Base-by-base conservation (phyloP, 1,284 basidiomycete species). In the Sanghuangporus weigelae region DNA sequence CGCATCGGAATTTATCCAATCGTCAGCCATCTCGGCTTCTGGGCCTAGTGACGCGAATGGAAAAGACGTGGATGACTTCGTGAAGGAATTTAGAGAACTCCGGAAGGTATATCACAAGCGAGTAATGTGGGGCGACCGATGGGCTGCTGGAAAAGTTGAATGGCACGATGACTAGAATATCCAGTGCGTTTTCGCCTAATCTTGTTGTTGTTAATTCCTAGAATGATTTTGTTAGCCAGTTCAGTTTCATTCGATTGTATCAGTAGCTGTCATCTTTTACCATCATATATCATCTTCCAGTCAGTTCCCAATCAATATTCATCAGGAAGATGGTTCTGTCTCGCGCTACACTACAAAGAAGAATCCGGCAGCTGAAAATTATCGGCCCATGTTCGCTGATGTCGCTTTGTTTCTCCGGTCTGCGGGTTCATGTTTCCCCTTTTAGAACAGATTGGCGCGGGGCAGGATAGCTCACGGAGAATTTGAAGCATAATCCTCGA, bases 21-120 rank as follows among this genome's bases (percentile, higher is more conserved):
- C 83, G 0, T 74, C 78, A 2, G 70, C 75, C 1, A 68, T 75
- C 23, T 71, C 74, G 35, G 68, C 66, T 31, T 63, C 78, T 51
- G 75, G 71, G 63, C 80, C 80, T 7, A 71, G 72, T 1, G 64
- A 63, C 54, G 64, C 72, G 11, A 78, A 72, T 56, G 79, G 81
- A 35, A 81, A 80, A 63, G 89, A 89, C 50, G 83, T 95, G 23
- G 95, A 96, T 66, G 86, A 90, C 53, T 98, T 97, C 68, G 85
- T 96, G 55, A 85, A 81, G 70, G 87, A 94, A 71, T 96, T 95
- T 78, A 93, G 89, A 72, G 92, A 93, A 60, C 74, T 88, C 48
- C 78, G 95, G 68, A 95, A 93, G 76, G 80, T 83, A 16, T 96
- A 95, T 74, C 95, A 97, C 74, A 95, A 95, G 73, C 81, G 95